Conservation (phyloP, 805 yeast species). For the Candida odintsovae region DNA sequence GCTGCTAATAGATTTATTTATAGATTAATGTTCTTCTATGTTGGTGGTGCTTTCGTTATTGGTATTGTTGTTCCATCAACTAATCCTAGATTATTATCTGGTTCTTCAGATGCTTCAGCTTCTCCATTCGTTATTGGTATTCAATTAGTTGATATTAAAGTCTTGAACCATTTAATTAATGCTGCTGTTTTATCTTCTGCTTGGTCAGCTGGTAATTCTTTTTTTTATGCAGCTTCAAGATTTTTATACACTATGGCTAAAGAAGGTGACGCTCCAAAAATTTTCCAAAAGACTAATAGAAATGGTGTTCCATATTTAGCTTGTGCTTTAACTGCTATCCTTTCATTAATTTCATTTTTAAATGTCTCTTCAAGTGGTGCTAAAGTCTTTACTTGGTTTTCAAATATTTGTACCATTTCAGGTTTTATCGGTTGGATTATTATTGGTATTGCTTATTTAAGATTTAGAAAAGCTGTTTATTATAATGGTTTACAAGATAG, state of each 20-base stretch:
- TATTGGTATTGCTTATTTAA: slow-evolving; percentile 59
- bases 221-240: slow-evolving; percentile 73
- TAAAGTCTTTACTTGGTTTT: slow-evolving; percentile 61
- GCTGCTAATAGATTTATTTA: slow-evolving; percentile 50
- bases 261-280: slow-evolving; percentile 71
- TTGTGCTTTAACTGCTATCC: slow-evolving; percentile 29
- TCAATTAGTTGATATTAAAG: slow-evolving; percentile 56
- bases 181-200: slow-evolving; percentile 75
- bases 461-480: slow-evolving; percentile 60
- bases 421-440: slow-evolving; percentile 76
- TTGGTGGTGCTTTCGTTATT: slow-evolving; percentile 60
- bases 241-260: slow-evolving; percentile 64
- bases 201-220: slow-evolving; percentile 78
- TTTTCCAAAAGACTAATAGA: slow-evolving; percentile 57
- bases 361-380: slow-evolving; percentile 47
- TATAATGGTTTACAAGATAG: slow-evolving; percentile 49
- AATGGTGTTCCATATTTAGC: slow-evolving; percentile 71
- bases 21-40: slow-evolving; percentile 55
- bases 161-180: slow-evolving; percentile 70
- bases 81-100: slow-evolving; percentile 43
- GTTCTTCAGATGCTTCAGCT: slow-evolving; percentile 56
- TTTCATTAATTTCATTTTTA: slow-evolving; percentile 65
- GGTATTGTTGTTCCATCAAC: slow-evolving; percentile 62
- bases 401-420: slow-evolving; percentile 70
- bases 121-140: slow-evolving; percentile 86